These are phyloP conservation scores for Solanum hybrid DNA, from an alignment of 305 asterid species.

Conservation along the genomic window DNA sequence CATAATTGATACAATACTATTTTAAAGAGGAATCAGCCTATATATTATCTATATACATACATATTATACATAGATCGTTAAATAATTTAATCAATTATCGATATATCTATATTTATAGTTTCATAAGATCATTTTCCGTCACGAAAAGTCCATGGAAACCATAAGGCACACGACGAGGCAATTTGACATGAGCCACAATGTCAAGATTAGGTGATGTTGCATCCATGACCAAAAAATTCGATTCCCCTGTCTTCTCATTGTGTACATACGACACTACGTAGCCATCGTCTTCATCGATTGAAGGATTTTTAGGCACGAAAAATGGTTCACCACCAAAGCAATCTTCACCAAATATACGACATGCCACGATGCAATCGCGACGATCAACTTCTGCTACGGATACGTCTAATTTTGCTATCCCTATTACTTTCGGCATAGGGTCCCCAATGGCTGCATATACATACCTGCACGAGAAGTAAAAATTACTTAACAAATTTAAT, in stretches of 20 bases:
- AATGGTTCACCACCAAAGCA: constrained; percentile 50
- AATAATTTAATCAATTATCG: neutral
- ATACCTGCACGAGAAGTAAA: constrained; percentile 13
- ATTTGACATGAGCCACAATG: constrained; percentile 37
- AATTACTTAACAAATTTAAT: no score
- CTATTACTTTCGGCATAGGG: constrained; percentile 36
- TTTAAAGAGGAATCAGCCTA: neutral
- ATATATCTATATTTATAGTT: neutral
- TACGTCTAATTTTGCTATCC: constrained; percentile 49
- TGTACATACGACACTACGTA: constrained; percentile 40
- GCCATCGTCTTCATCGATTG: constrained; percentile 54
- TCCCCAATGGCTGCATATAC: constrained; percentile 31
- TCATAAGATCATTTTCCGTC: constrained; percentile 4
- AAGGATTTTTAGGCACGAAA: constrained; percentile 30
- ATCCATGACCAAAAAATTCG: constrained; percentile 48
- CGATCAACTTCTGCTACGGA: constrained; percentile 19
- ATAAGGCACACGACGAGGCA: constrained; percentile 50
- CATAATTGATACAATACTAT: neutral
- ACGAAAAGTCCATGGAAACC: constrained; percentile 63
- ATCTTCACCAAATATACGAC: constrained; percentile 22
- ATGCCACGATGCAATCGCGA: constrained; percentile 43
- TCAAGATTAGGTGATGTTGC: constrained; percentile 47
- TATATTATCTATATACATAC: neutral
- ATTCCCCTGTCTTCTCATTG: constrained; percentile 34
- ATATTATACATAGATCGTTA: neutral